Evolutionary conservation across 2,329 filamentous ascomycete genomes (phyloP).

Genomic region (Colletotrichum nymphaeae): DNA sequence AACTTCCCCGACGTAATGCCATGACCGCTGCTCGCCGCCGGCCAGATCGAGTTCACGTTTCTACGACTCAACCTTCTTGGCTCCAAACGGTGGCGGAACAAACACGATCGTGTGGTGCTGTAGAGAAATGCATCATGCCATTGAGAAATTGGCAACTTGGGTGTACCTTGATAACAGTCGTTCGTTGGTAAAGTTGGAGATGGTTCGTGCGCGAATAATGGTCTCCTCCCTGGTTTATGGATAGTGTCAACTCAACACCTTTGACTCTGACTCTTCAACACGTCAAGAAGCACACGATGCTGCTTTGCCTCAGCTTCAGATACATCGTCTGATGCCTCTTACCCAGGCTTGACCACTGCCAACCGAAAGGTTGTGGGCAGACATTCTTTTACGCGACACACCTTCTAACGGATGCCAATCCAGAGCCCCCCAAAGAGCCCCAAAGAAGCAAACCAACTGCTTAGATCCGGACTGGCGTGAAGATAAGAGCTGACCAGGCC

Average conservation of each 20-base stretch:
- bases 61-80: too few species aligned
- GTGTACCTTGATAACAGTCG: background rate
- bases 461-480: background rate
- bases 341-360: background rate
- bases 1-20: background rate
- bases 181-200: background rate
- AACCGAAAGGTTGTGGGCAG: slow-evolving; percentile 8
- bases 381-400: background rate
- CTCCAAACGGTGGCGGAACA: background rate
- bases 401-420: background rate
- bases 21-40: background rate
- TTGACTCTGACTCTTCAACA: background rate
- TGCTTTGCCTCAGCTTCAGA: background rate
- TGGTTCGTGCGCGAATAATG: background rate
- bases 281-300: background rate
- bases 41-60: background rate
- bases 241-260: background rate
- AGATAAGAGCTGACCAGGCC: slow-evolving; percentile 23
- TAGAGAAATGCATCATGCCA: background rate
- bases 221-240: background rate
- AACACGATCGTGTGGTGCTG: background rate
- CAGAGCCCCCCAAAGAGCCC: background rate
- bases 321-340: background rate
- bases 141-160: background rate
- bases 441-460: background rate